Evolutionary conservation across 495 filamentous ascomycete genomes (phyloP).

Genomic region (Pseudoneurospora amorphoporcata): DNA sequence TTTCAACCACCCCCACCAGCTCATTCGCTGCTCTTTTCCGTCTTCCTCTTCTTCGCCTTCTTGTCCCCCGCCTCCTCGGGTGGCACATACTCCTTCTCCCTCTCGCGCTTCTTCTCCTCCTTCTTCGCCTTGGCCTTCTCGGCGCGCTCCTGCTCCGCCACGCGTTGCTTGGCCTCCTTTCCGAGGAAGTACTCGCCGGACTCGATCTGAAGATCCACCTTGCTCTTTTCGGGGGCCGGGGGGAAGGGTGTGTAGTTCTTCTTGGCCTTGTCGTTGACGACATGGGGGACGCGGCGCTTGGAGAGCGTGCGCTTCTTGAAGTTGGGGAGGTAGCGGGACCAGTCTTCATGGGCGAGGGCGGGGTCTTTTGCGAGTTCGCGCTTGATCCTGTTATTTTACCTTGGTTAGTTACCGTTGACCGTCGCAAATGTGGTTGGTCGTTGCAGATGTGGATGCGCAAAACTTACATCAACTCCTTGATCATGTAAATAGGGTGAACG

Average conservation of each 20-base stretch:
- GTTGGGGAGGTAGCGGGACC: slow-evolving; percentile 93
- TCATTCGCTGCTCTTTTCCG: slow-evolving; percentile 33
- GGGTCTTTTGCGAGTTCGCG: slow-evolving; percentile 95
- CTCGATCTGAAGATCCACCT: slow-evolving; percentile 96
- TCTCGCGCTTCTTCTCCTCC: slow-evolving; percentile 76
- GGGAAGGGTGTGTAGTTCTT: slow-evolving; percentile 86
- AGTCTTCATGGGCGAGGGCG: slow-evolving; percentile 73
- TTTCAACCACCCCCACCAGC: not conserved
- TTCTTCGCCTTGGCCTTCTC: slow-evolving; percentile 77
- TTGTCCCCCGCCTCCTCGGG: slow-evolving; percentile 63
- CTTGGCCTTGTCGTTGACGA: slow-evolving; percentile 86
- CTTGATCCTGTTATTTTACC: slow-evolving; percentile 54
- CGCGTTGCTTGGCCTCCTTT: slow-evolving; percentile 83
- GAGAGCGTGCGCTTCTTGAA: slow-evolving; percentile 93
- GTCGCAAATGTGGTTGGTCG: not conserved
- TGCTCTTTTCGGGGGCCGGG: slow-evolving; percentile 59
- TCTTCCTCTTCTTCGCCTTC: slow-evolving; percentile 50
- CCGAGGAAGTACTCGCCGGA: slow-evolving; percentile 92
- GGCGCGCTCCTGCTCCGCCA: slow-evolving; percentile 62
- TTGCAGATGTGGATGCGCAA: not conserved
- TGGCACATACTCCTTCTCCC: slow-evolving; percentile 74
- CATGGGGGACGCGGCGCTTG: slow-evolving; percentile 71
- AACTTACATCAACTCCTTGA: slow-evolving; percentile 80
- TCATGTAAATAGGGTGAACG: slow-evolving; percentile 56
- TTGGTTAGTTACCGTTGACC: slow-evolving; percentile 3